Evolutionary conservation across 805 yeast genomes (phyloP).

Genomic region (Diddensiella santjacobensis): DNA sequence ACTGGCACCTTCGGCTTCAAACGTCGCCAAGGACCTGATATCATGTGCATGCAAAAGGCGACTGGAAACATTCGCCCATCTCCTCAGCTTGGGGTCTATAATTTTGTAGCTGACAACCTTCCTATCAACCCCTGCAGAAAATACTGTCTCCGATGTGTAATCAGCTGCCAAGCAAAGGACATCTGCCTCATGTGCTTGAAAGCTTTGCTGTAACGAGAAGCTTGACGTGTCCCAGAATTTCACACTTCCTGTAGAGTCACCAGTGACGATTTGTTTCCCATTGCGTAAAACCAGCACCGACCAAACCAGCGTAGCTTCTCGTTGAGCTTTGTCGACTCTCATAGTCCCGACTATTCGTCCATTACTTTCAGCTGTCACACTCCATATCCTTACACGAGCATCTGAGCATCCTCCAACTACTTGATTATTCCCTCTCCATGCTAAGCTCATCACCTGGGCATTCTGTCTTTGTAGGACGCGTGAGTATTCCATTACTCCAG

Average conservation of each 20-base stretch:
- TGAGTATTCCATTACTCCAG: constrained; percentile 75
- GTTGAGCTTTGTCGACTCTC: constrained; percentile 86
- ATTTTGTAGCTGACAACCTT: constrained; percentile 71
- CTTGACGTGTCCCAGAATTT: constrained; percentile 88
- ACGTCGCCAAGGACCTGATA: constrained; percentile 67
- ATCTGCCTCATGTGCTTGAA: constrained; percentile 87
- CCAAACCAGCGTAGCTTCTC: constrained; percentile 91
- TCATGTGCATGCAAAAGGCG: constrained; percentile 83
- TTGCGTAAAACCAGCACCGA: constrained; percentile 60
- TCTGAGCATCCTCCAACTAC: constrained; percentile 95
- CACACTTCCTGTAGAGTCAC: constrained; percentile 92
- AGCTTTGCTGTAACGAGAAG: constrained; percentile 74
- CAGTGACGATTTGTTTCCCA: constrained; percentile 77
- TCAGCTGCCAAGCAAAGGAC: constrained; percentile 69
- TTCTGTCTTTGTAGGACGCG: constrained; percentile 77
- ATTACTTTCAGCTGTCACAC: constrained; percentile 36
- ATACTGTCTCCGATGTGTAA: constrained; percentile 56
- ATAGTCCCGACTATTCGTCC: constrained; percentile 78
- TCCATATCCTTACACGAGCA: constrained; percentile 86
- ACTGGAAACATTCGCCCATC: constrained; percentile 76
- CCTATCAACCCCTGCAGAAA: constrained; percentile 91
- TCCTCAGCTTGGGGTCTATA: constrained; percentile 40
- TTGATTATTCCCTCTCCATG: constrained; percentile 65
- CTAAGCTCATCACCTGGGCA: constrained; percentile 69
- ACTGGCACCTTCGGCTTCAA: constrained; percentile 52